These are phyloP conservation scores for Stylonectria norvegica DNA, from an alignment of 2,329 filamentous ascomycete genomes.

Conservation along the genomic window DNA sequence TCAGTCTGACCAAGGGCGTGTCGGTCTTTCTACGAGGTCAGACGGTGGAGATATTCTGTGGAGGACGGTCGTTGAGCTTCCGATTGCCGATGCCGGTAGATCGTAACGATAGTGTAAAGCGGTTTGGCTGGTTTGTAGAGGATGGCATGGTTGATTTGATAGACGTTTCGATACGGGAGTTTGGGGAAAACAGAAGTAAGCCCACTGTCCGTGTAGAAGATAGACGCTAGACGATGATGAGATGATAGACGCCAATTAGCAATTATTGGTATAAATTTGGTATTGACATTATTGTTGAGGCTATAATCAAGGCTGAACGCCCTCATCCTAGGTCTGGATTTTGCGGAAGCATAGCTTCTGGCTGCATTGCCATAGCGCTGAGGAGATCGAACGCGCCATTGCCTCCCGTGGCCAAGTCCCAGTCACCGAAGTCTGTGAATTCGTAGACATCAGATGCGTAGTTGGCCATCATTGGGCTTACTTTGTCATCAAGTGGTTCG, in stretches of 20 bases:
- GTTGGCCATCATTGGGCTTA: constrained; percentile 27
- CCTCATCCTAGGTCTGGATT: constrained; percentile 22
- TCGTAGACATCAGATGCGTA: constrained; percentile 28
- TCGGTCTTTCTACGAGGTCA: constrained; percentile 25
- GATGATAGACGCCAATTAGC: not conserved
- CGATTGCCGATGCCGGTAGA: constrained; percentile 20
- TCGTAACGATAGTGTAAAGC: constrained; percentile 13
- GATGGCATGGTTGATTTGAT: constrained; percentile 28
- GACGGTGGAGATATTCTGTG: constrained; percentile 29
- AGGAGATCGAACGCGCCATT: constrained; percentile 31
- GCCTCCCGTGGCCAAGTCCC: constrained; percentile 28
- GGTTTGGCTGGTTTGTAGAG: constrained; percentile 31
- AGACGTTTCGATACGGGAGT: constrained; percentile 22
- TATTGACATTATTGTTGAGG: not conserved
- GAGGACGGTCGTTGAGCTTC: constrained; percentile 29
- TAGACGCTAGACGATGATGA: not conserved
- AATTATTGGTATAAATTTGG: not conserved
- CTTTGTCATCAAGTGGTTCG: constrained; percentile 29
- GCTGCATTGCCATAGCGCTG: constrained; percentile 23
- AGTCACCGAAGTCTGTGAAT: constrained; percentile 34
- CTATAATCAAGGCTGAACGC: constrained; percentile 14
- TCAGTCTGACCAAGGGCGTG: constrained; percentile 25
- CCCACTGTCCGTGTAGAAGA: no score
- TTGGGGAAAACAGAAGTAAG: no score
- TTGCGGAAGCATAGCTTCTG: constrained; percentile 22